Percentiles rank a stretch among this genome's conserved stretches.
phyloP scores from a whole-genome alignment of 2,329 filamentous ascomycete species.

The Amauroascus niger region DNA sequence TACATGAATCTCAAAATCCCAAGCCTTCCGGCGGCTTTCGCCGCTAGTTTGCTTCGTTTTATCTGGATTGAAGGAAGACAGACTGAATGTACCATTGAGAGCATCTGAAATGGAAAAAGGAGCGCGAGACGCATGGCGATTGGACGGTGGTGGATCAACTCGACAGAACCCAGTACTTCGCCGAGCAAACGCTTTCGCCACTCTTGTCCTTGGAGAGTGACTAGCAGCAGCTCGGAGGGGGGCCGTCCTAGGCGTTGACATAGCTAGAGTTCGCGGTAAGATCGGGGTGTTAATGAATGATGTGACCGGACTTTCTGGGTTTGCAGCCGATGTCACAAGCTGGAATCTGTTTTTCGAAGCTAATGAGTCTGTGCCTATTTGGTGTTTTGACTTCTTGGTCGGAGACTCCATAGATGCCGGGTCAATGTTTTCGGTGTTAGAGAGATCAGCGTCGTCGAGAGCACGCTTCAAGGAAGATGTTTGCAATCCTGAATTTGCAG shows the following conservation, averaged over 20 bases:
- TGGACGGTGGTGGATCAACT: constrained; percentile 56
- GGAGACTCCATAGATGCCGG: constrained; percentile 44
- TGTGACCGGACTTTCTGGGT: constrained; percentile 13
- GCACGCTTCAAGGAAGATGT: constrained; percentile 41
- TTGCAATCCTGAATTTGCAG: constrained; percentile 13
- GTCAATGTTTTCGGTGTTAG: constrained; percentile 52
- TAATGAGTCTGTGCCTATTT: constrained; percentile 14
- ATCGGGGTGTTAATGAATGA: neutral
- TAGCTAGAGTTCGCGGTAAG: neutral
- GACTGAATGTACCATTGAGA: constrained; percentile 57
- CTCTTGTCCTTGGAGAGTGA: constrained; percentile 63
- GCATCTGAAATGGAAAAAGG: constrained; percentile 82
- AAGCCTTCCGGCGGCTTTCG: constrained; percentile 49
- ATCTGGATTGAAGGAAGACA: constrained; percentile 32
- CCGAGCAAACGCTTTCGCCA: constrained; percentile 58
- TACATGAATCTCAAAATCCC: constrained; percentile 92
- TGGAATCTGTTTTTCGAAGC: constrained; percentile 31
- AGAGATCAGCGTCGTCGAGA: constrained; percentile 35
- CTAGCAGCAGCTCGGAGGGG: constrained; percentile 62
- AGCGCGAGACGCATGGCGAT: constrained; percentile 40
- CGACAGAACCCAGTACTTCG: constrained; percentile 58
- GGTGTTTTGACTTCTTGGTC: constrained; percentile 36
- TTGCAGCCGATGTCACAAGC: constrained; percentile 32
- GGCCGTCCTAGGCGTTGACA: constrained; percentile 37
- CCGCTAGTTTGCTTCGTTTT: constrained; percentile 41